Evolutionary conservation across 148 eudicot genomes (phyloP).

Genomic region (Rhododendron ovatum): DNA sequence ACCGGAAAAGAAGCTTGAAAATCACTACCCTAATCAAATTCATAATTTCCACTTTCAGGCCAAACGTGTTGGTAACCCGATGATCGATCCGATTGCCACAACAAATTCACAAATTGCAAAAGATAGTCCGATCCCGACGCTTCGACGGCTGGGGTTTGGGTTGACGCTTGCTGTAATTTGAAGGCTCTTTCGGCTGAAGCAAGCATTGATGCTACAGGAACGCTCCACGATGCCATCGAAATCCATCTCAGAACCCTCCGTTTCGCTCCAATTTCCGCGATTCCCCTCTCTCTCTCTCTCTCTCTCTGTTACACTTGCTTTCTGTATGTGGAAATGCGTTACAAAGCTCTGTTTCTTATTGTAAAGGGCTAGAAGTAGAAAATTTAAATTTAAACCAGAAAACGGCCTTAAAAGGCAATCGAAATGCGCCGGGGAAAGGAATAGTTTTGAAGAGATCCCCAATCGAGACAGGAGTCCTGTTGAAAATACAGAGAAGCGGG

Average conservation of each 20-base stretch:
- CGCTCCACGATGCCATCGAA: slow-evolving; percentile 30
- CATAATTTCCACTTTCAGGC: slow-evolving; percentile 52
- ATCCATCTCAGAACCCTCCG: slow-evolving; percentile 45
- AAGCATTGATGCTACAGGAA: slow-evolving; percentile 41
- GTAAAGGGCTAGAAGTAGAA: too few relatives aligned
- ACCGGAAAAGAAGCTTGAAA: background rate
- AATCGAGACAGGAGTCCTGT: too few relatives aligned
- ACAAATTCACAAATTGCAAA: slow-evolving; percentile 30
- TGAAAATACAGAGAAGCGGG: too few relatives aligned
- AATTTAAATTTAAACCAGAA: too few relatives aligned
- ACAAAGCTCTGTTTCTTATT: too few relatives aligned
- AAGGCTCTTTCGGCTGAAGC: slow-evolving; percentile 64
- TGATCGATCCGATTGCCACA: slow-evolving; percentile 48
- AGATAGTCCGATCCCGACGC: slow-evolving; percentile 16
- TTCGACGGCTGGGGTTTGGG: background rate
- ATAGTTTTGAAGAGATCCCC: too few relatives aligned
- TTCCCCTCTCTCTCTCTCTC: background rate
- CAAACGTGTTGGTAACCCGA: slow-evolving; percentile 77
- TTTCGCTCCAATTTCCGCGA: slow-evolving; percentile 16
- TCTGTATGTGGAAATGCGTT: too few relatives aligned
- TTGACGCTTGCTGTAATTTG: slow-evolving; percentile 8
- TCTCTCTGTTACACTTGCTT: too few relatives aligned
- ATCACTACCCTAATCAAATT: background rate
- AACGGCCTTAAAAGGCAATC: too few relatives aligned
- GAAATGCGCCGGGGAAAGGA: too few relatives aligned